Evolutionary conservation across 2,329 filamentous ascomycete genomes (phyloP), one percentile per base, ranked within the genome.

Genomic region (Colletotrichum scovillei): DNA sequence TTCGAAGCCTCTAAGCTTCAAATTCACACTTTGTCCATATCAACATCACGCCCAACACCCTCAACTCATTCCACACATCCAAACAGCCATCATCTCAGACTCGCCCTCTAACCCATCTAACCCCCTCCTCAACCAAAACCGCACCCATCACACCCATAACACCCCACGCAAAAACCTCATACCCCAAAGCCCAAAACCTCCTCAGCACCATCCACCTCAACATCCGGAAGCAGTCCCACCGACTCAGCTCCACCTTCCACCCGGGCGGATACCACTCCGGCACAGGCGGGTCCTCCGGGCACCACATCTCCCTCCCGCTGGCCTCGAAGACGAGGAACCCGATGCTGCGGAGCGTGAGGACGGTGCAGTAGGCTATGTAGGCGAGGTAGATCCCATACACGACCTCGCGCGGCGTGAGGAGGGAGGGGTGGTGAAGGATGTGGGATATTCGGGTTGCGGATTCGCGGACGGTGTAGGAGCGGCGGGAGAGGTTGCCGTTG

Each of bases 191-290:
- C 38, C 22, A 2, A 0, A 72, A 2, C 57, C 57, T 57, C 57
- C 38, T 38, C 6, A 16, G 19, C 19, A 72, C 42, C 62, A 30
- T 42, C 14, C 16, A 9, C 53, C 62, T 12, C 38, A 71, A 5
- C 8, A 58, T 6, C 38, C 38, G 11, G 24, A 56, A 59, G n/a
- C 59, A 70, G 22, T 65, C 22, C 67, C 5, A 14, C 30, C 67
- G 46, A 2, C 24, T 49, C 42, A 73, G 55, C 49, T 56, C 38
- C 59, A 65, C 67, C 28, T 56, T 52, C 69, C 69, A 68, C 4
- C 63, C 69, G 4, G 8, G 57, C 64, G 56, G 63, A 19, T 63
- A 64, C 69, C 69, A 71, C 6, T 55, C 63, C 49, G 57, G 55
- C 19, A 62, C 58, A 16, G 55, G 12, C 6, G 68, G 49, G 4